Conservation (phyloP, 768 basidiomycete species). For the Thelephora aurantiotincta region DNA sequence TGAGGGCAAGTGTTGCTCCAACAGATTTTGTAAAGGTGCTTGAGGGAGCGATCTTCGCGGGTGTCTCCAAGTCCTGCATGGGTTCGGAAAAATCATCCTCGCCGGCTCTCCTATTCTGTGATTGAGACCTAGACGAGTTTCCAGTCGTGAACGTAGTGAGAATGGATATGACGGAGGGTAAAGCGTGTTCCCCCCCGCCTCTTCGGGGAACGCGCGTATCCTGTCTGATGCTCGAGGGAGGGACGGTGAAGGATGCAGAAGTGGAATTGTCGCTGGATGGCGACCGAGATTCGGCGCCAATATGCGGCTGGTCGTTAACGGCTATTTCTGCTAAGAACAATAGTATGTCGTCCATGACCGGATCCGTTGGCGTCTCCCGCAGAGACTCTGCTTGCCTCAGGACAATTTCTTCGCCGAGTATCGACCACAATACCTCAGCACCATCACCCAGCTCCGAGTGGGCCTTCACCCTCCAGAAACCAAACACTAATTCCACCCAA, state of each 20-base stretch:
- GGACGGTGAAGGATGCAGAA: too few species aligned
- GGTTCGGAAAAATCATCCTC: conserved; percentile 8
- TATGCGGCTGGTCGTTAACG: too few species aligned
- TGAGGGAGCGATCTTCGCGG: conserved; percentile 15
- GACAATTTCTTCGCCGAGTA: conserved; percentile 59
- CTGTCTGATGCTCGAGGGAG: too few species aligned
- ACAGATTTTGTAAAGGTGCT: conserved; percentile 28
- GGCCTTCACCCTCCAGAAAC: conserved; percentile 27
- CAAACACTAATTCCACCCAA: conserved; percentile 38
- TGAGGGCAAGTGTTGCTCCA: conserved; percentile 46
- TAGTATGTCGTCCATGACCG: not conserved
- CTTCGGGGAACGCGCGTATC: conserved; percentile 1
- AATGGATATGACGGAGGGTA: conserved; percentile 51
- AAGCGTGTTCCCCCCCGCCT: conserved; percentile 32
- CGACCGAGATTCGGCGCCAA: too few species aligned
- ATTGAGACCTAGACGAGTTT: conserved; percentile 41
- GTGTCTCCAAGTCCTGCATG: conserved; percentile 24
- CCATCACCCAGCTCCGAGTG: conserved; percentile 16
- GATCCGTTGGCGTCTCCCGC: not conserved
- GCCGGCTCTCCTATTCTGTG: conserved; percentile 16
- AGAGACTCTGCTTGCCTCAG: conserved; percentile 30
- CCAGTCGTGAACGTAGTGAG: conserved; percentile 46
- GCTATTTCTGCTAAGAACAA: too few species aligned
- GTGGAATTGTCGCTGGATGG: too few species aligned
- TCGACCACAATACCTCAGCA: conserved; percentile 31